Evolutionary conservation across 1,139 yeast species (phyloP).

Genomic region (Groenewaldozyma sp.): DNA sequence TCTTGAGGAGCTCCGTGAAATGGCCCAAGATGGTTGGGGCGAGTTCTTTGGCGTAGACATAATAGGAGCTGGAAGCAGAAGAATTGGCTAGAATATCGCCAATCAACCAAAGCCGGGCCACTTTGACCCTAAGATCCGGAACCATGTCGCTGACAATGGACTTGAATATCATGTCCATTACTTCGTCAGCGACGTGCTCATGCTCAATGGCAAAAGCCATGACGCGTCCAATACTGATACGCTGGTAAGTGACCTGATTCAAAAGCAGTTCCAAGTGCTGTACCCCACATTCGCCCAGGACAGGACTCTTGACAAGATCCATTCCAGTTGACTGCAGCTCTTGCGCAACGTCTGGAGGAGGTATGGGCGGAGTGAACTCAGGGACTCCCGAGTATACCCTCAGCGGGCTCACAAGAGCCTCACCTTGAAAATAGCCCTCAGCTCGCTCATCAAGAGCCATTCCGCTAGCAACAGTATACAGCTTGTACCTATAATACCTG

Average conservation of each 20-base stretch:
- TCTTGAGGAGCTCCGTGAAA: neutral
- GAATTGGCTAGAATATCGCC: conserved; percentile 23
- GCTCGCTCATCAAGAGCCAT: conserved; percentile 7
- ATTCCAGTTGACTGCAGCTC: conserved; percentile 7
- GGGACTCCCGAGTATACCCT: conserved; percentile 4
- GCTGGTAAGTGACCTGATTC: conserved; percentile 19
- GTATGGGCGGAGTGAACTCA: conserved; percentile 14
- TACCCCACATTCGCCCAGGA: conserved; percentile 8
- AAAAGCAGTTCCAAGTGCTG: conserved; percentile 19
- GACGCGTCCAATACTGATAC: conserved; percentile 26
- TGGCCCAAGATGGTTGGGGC: neutral
- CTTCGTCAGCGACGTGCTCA: conserved; percentile 18
- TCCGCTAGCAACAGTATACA: conserved; percentile 11
- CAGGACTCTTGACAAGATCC: conserved; percentile 3
- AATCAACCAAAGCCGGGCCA: conserved; percentile 23
- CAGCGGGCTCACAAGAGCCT: conserved; percentile 4
- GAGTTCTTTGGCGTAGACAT: neutral
- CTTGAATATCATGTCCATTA: conserved; percentile 17
- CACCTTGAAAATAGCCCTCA: conserved; percentile 5
- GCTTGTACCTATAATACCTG: conserved; percentile 20
- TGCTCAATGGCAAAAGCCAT: conserved; percentile 26
- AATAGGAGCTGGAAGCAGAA: neutral
- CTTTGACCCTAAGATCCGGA: conserved; percentile 11
- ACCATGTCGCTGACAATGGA: conserved; percentile 13
- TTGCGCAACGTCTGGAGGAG: conserved; percentile 11